Conservation (phyloP, 176 grass and related monocot genomes). For the Aegilops sharonensis region DNA sequence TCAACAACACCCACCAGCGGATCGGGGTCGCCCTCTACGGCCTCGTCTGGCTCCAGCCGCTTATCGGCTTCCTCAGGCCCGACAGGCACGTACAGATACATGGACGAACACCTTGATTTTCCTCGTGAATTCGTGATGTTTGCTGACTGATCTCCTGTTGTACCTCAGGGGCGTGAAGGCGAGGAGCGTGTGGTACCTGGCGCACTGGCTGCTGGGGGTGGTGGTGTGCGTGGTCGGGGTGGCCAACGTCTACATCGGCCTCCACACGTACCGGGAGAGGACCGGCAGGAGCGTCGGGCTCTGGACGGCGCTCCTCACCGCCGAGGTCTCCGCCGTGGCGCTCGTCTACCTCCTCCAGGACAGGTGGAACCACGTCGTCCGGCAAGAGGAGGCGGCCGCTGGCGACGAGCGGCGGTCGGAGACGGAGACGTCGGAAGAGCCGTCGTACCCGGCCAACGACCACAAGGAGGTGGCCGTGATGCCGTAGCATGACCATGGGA, state of each 20-base stretch:
- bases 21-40: constrained; percentile 73
- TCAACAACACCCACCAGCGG: constrained; percentile 93
- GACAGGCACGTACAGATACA: constrained; percentile 26
- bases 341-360: constrained; percentile 83
- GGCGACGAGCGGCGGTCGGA: constrained; percentile 46
- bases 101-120: too few species aligned
- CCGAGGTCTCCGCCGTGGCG: constrained; percentile 56
- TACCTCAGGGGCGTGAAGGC: constrained; percentile 44
- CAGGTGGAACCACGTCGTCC: constrained; percentile 68
- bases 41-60: constrained; percentile 86
- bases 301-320: constrained; percentile 76
- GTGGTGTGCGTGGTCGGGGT: constrained; percentile 62
- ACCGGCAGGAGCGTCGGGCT: constrained; percentile 58
- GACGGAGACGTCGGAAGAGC: background rate
- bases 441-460: constrained; percentile 46
- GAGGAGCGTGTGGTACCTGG: constrained; percentile 73
- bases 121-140: too few species aligned
- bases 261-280: constrained; percentile 74
- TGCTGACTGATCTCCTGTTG: background rate
- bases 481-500: constrained; percentile 1
- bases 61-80: constrained; percentile 74
- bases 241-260: constrained; percentile 80
- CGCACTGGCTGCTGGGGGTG: constrained; percentile 75
- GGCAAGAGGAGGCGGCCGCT: constrained; percentile 21
- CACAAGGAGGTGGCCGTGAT: constrained; percentile 38